Percentiles rank a stretch among this genome's conserved stretches.
Evolutionary conservation across 1,284 basidiomycete genomes (phyloP).

Genomic region (Cryptococcus sp.): DNA sequence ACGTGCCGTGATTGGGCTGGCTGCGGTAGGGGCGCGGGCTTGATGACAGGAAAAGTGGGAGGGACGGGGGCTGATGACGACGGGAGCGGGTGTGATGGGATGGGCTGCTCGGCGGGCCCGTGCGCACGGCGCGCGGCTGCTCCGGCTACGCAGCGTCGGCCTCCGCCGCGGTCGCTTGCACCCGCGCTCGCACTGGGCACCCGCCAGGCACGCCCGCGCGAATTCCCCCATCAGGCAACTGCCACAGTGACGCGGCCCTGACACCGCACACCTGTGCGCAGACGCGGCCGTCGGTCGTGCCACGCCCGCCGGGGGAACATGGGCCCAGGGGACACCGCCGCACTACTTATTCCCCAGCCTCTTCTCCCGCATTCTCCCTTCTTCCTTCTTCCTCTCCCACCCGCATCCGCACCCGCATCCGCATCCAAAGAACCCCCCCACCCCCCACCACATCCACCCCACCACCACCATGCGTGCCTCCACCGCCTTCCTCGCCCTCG

Average conservation of each 20-base stretch:
- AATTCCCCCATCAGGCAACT: background rate
- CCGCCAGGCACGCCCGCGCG: background rate
- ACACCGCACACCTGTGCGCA: background rate
- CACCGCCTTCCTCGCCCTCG: conserved; percentile 21
- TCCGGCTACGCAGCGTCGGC: too few relatives aligned
- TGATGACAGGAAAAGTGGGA: too few relatives aligned
- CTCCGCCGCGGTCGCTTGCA: too few relatives aligned
- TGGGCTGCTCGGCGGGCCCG: too few relatives aligned
- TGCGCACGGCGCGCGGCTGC: too few relatives aligned
- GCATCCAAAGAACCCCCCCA: too few relatives aligned
- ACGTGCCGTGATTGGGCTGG: too few relatives aligned
- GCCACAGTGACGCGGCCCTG: conserved; percentile 1
- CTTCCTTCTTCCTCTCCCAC: conserved; percentile 8
- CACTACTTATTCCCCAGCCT: conserved; percentile 3
- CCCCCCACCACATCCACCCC: conserved; percentile 6
- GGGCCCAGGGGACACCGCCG: background rate
- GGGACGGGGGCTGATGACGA: too few relatives aligned
- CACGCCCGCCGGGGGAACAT: background rate
- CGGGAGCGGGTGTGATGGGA: too few relatives aligned
- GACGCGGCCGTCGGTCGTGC: background rate
- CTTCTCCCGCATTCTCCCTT: conserved; percentile 7
- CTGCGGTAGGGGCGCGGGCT: too few relatives aligned
- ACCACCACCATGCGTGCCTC: conserved; percentile 27
- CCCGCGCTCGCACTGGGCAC: too few relatives aligned
- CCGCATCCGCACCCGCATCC: too few relatives aligned